Base-by-base conservation (phyloP, 116 monocot genomes). In the Cymodocea nodosa region DNA sequence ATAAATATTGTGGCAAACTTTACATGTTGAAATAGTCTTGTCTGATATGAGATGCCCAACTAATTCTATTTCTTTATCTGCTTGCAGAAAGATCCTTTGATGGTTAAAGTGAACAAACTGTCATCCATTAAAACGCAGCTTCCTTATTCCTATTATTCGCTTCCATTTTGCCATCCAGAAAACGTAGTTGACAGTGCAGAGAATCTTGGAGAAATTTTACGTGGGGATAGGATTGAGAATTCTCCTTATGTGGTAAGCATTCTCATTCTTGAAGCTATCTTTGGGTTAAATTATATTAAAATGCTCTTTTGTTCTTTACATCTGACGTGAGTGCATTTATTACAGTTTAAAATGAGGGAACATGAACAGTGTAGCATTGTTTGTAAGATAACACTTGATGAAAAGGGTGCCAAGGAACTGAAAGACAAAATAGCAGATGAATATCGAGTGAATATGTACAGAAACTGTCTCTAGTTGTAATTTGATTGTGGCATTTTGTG, bases 181-280 rank as follows among this genome's bases (percentile, higher is more conserved):
- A 69, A 50, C 37, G 79, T 94, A 63, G 76, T 94, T 69, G 94
- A 94, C 72, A 94, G 89, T 77, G 84, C 89, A 34, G 89, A 94
- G 56, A 94, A 94, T 76, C 89, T 94, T 52, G 94, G 94, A 12
- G 89, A 94, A 79, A 86, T 94, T 70, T 81, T 94, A 69, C 84
- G 87, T 54, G 94, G 94, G 56, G 94, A 94, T 69, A 76, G 87
- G 37, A 94, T 89, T 66, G 89, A 94, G 75, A 94, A 89, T 66
- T 94, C 94, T 52, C 86, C 94, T 44, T 94, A 94, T 60, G 73
- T 77, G 74, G 89, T 94, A 58, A 80, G 82, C 35, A 44, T 51
- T 60, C 50, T 51, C 8, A 7, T 15, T 68, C 39, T 23, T 37
- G 11, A 18, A 58, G 36, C 14, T 20, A 23, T 71, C 13, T 2